phyloP scores from a whole-genome alignment of 1,139 yeast species.

The Petasospora rhodanensis region DNA sequence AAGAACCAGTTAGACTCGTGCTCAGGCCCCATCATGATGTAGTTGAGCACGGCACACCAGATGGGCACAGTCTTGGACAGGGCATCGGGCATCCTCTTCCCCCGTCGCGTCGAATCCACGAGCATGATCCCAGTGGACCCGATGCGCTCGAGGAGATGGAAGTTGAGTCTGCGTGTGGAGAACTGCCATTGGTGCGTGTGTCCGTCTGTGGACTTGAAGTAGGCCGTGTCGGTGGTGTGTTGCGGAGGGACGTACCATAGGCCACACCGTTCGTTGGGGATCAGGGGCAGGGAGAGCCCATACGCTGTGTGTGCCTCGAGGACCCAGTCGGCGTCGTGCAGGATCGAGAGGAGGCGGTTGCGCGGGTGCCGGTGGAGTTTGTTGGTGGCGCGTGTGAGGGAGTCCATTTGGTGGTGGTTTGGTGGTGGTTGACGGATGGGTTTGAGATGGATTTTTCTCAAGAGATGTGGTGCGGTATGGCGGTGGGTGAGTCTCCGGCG shows the following conservation, averaged over 20 bases:
- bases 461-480: no score
- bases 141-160: conserved; percentile 57
- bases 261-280: conserved; percentile 86
- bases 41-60: conserved; percentile 82
- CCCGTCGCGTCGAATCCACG: conserved; percentile 84
- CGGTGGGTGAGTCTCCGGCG: no score
- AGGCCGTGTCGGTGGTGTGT: conserved; percentile 43
- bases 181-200: conserved; percentile 80
- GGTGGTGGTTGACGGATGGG: no score
- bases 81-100: conserved; percentile 83
- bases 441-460: no score
- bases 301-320: conserved; percentile 29
- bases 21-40: conserved; percentile 38
- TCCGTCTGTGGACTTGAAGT: conserved; percentile 90
- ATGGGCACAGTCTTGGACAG: conserved; percentile 81
- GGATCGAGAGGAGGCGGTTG: conserved; percentile 68
- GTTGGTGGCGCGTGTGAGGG: conserved; percentile 12
- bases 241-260: conserved; percentile 68
- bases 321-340: conserved; percentile 52
- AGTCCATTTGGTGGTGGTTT: no score
- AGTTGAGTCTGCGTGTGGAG: conserved; percentile 65
- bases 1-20: conserved; percentile 30
- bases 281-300: conserved; percentile 44
- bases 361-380: conserved; percentile 52
- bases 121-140: conserved; percentile 45